Conservation (phyloP, 1,284 basidiomycete genomes). For the Tremellales sp. region DNA sequence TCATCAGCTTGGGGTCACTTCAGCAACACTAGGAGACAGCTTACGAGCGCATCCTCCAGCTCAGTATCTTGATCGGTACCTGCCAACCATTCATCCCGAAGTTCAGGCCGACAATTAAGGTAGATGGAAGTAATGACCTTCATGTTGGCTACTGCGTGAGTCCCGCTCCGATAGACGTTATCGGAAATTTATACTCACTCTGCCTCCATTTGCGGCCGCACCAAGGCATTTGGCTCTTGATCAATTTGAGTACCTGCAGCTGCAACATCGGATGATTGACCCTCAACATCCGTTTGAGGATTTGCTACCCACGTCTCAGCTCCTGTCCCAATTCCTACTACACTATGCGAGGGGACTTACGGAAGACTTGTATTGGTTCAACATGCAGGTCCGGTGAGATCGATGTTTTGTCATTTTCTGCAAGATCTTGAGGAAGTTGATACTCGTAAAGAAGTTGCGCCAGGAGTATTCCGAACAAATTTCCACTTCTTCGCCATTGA, state of each 20-base stretch:
- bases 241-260: slow-evolving; percentile 92
- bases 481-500: slow-evolving; percentile 76
- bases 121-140: slow-evolving; percentile 99
- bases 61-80: slow-evolving; percentile 90
- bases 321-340: background rate
- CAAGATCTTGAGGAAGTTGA: slow-evolving; percentile 97
- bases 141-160: slow-evolving; percentile 75
- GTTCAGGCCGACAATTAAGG: slow-evolving; percentile 90
- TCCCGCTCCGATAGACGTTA: slow-evolving; percentile 9
- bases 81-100: slow-evolving; percentile 96
- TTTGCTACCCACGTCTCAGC: slow-evolving; percentile 60
- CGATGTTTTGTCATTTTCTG: slow-evolving; percentile 96
- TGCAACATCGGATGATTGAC: slow-evolving; percentile 93
- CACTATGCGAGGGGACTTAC: slow-evolving; percentile 56
- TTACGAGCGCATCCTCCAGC: slow-evolving; percentile 55
- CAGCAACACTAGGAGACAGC: background rate
- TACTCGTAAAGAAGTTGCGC: slow-evolving; percentile 97
- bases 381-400: slow-evolving; percentile 89
- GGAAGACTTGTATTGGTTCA: slow-evolving; percentile 97
- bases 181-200: slow-evolving; percentile 55
- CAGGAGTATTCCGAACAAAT: slow-evolving; percentile 91
- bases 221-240: slow-evolving; percentile 98
- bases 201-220: slow-evolving; percentile 98
- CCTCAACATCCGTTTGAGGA: slow-evolving; percentile 88
- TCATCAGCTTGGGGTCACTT: background rate